Conservation (phyloP, 2,329 filamentous ascomycete genomes). For the Botrytis aclada region DNA sequence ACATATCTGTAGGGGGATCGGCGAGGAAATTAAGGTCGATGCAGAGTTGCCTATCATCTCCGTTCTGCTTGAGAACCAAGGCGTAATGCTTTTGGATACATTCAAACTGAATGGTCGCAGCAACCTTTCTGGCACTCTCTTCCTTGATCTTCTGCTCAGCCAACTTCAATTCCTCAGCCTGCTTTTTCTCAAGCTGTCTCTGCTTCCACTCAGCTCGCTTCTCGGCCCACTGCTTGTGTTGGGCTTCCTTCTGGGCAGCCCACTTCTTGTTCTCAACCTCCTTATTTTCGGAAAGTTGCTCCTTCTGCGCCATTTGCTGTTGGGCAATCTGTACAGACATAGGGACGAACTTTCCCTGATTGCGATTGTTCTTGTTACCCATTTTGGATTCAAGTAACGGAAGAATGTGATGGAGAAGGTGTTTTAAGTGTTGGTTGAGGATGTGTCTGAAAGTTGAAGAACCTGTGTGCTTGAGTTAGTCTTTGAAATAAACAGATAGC, state of each 20-base stretch:
- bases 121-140: neutral
- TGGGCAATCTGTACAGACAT: too few species aligned
- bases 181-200: neutral
- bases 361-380: neutral
- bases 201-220: neutral
- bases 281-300: too few species aligned
- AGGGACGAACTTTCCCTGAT: too few species aligned
- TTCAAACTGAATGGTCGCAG: neutral
- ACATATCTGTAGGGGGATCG: neutral
- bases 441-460: neutral
- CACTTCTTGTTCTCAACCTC: too few species aligned
- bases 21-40: neutral
- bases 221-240: too few species aligned
- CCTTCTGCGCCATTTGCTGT: too few species aligned
- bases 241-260: too few species aligned
- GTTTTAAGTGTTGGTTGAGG: neutral
- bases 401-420: too few species aligned
- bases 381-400: neutral
- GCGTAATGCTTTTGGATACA: neutral
- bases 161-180: neutral
- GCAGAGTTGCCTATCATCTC: neutral
- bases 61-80: neutral
- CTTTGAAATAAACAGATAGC: neutral
- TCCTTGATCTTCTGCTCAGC: neutral
- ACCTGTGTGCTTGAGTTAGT: neutral